Base-by-base conservation (phyloP, 202 grass and related monocot species). In the Schoenoplectus triqueter region DNA sequence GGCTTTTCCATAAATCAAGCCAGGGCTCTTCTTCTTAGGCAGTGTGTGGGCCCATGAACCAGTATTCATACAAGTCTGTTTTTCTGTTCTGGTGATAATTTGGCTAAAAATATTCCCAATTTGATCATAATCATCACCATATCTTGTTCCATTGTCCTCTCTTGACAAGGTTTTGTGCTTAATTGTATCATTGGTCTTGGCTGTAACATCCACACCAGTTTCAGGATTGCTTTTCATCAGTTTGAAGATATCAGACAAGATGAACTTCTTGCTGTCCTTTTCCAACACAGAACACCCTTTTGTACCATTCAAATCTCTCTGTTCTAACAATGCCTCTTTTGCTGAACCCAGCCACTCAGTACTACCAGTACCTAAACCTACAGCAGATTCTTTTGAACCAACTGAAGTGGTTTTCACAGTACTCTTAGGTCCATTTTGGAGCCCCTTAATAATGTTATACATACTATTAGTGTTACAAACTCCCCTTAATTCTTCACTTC, bases 371-470 rank as follows among this genome's bases (percentile, higher is more conserved):
- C 68, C 44, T 46, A 72, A 76, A 52, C 3, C 71, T 54, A 52
- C 49, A 47, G 19, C 22, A 54, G 72, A 55, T 76, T 54, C 18
- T 82, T 66, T 82, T 52, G 40, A 48, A 68, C 21, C 55, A 46
- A 44, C 31, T 48, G 78, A 40, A 73, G 17, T 41, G 10, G 51
- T 63, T 64, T 46, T 17, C 14, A 10, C 78, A 64, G 39, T 63
- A 31, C 14, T 50, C 44, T 82, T 82, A 19, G 80, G 80, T 65
- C 80, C 80, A 82, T 66, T 82, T 52, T 68, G 44, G 56, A 82
- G 80, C 61, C 59, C 59, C 20, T 82, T 66, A 31, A 82, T 66
- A 31, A 82, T 14, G 11, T 13, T 82, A 68, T 31, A 6, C 50
- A 82, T 10, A 66, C 3, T 1, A 17, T 14, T 20, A 66, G 42